Base-by-base conservation (phyloP, 805 yeast species). In the Candida qinlingensis region DNA sequence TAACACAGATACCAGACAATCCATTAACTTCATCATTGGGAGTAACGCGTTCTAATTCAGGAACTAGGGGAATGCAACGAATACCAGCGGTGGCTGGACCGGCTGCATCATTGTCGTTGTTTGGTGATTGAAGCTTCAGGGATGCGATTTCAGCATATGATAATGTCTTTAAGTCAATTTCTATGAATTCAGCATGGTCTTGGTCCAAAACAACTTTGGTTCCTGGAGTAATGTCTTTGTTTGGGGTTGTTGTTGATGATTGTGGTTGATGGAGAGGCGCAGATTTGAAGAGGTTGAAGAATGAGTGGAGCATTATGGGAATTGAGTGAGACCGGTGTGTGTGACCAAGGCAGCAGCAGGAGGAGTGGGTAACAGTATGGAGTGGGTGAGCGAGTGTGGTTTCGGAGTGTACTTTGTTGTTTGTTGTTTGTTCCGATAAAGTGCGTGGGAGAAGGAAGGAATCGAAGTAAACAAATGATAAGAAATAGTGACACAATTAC, bases 91-190 rank as follows among this genome's bases (percentile, higher is more conserved):
- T 33, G 8, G 46, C 11, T 25, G 31, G 34, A 7, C 35, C 27
- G 5, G 2, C 7, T 7, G 35, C 25, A 30, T 19, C 39, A 8
- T 41, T 13, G 40, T 31, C 43, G 19, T 25, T 19, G 19, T 19
- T 19, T 19, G 19, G 19, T 19, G 19, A 19, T 19, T 19, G 19
- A 19, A 19, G 19, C 8, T 31, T 39, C 45, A 70, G 57, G 1
- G 72, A 61, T 10, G 79, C 79, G 27, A 72, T 80, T 63, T 78
- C 83, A 10, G 80, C 80, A 57, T 77, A 77, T 7, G 81, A 74
- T 56, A 76, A 60, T 47, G 72, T 68, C 46, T 79, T 72, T 39
- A 75, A 60, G 42, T 70, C 70, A 46, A 78, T 72, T 45, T 69
- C 71, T 27, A 77, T 68, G 54, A 73, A 77, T 45, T 71, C 80